A percentile compares a stretch with the other conserved stretches of the same genome.
Conservation (phyloP, 169 alveolate genomes). For the Cystoisospora suis region DNA sequence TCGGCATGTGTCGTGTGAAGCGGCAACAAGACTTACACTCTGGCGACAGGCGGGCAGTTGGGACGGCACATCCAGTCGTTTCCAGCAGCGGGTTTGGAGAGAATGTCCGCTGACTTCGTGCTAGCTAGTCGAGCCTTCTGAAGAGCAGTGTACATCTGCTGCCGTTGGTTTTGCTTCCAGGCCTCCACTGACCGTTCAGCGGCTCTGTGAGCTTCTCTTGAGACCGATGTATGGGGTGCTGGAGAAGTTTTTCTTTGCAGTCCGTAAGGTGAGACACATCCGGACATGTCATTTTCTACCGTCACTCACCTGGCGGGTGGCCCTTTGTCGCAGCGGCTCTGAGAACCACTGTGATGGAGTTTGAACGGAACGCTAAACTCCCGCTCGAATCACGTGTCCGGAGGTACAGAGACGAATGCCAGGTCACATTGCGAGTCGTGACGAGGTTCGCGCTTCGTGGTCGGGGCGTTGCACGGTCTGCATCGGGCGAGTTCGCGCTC, state of each 20-base stretch:
- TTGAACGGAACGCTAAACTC: too few species aligned
- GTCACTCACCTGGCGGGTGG: too few species aligned
- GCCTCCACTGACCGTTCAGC: conserved; percentile 32
- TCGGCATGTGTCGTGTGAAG: background rate
- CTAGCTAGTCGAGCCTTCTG: background rate
- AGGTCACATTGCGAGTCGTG: too few species aligned
- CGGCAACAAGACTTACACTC: background rate
- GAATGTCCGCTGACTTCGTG: background rate
- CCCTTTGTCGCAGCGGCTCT: too few species aligned
- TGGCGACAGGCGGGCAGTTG: background rate
- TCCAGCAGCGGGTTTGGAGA: background rate
- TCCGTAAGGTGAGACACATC: background rate
- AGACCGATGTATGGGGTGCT: background rate
- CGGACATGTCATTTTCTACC: background rate
- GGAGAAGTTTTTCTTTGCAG: background rate
- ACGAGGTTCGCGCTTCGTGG: too few species aligned
- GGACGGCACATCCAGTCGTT: background rate
- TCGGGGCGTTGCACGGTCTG: background rate
- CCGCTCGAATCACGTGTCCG: too few species aligned
- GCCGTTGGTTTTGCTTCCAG: background rate
- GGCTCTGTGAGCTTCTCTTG: conserved; percentile 22
- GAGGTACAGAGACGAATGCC: too few species aligned
- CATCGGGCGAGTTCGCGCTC: background rate
- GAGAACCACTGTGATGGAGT: too few species aligned
- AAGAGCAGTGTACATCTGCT: background rate